Evolutionary conservation across 1,284 basidiomycete species (phyloP).

Genomic region (Tremellales sp.): DNA sequence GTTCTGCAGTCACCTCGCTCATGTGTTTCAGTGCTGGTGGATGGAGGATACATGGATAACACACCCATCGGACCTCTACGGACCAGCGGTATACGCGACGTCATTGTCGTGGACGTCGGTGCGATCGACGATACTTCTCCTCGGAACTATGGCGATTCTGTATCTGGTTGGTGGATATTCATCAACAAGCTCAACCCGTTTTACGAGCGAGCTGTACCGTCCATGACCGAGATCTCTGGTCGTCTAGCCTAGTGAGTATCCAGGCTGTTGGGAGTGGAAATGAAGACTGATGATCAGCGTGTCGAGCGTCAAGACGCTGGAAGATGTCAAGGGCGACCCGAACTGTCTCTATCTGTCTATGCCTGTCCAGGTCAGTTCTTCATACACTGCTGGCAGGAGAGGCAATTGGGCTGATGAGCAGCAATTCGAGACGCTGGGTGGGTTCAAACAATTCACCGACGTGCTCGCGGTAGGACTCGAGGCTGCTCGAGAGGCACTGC

Average conservation of each 20-base stretch:
- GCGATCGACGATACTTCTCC: slow-evolving; percentile 94
- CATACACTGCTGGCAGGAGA: slow-evolving; percentile 13
- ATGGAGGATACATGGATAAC: slow-evolving; percentile 93
- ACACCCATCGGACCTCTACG: slow-evolving; percentile 88
- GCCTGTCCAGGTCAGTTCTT: slow-evolving; percentile 79
- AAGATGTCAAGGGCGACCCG: slow-evolving; percentile 84
- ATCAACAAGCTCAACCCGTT: slow-evolving; percentile 79
- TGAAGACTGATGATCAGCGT: slow-evolving; percentile 59
- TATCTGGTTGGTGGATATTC: slow-evolving; percentile 96
- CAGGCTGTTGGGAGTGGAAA: no score
- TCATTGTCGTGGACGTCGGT: slow-evolving; percentile 96
- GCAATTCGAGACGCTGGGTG: slow-evolving; percentile 46
- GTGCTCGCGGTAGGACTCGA: slow-evolving; percentile 78
- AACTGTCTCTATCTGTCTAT: slow-evolving; percentile 90
- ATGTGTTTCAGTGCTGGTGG: slow-evolving; percentile 67
- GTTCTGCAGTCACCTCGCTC: neutral
- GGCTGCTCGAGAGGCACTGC: slow-evolving; percentile 68
- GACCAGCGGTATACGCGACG: slow-evolving; percentile 79
- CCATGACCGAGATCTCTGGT: slow-evolving; percentile 94
- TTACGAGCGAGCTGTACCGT: slow-evolving; percentile 73
- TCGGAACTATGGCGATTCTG: slow-evolving; percentile 86
- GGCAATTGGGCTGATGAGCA: slow-evolving; percentile 1
- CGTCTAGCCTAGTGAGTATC: slow-evolving; percentile 82
- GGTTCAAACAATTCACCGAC: slow-evolving; percentile 44
- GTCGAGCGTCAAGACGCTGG: slow-evolving; percentile 88